These are phyloP conservation scores for Linum usitatissimum DNA, from an alignment of 345 rosid genomes.

Conservation along the genomic window DNA sequence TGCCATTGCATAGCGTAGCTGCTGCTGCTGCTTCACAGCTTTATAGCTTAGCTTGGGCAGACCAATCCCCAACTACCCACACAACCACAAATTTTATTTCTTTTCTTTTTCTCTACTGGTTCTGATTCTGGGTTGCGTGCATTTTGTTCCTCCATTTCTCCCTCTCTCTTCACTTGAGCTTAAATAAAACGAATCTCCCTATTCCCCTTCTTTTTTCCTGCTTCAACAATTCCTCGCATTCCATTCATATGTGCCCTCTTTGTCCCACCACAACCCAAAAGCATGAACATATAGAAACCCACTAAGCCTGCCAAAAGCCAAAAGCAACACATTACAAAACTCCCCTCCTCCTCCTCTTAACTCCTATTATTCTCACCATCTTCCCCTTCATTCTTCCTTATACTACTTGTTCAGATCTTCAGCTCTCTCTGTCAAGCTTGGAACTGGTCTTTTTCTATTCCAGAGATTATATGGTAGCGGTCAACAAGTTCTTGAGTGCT, in stretches of 20 bases:
- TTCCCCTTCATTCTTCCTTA: constrained; percentile 4
- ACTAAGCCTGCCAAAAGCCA: constrained; percentile 21
- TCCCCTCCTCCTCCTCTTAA: neutral
- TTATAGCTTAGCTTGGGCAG: constrained; percentile 16
- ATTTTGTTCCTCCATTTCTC: constrained; percentile 19
- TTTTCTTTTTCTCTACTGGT: neutral
- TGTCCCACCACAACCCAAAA: no score
- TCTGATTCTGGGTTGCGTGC: constrained; percentile 39
- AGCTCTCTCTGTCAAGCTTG: constrained; percentile 1
- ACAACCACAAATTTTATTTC: neutral
- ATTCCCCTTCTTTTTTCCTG: no score
- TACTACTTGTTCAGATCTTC: constrained; percentile 2
- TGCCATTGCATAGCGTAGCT: no score
- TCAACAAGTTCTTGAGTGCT: no score
- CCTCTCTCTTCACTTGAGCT: neutral
- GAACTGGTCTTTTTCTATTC: neutral
- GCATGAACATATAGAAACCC: neutral
- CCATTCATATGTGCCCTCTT: no score
- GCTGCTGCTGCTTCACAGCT: neutral
- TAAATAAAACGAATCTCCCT: no score
- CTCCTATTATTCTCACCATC: constrained; percentile 2
- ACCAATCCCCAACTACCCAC: neutral
- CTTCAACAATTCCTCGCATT: no score
- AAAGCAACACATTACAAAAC: neutral
- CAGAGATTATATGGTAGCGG: no score